Percentiles rank a stretch among this genome's conserved stretches.
phyloP scores from a whole-genome alignment of 371 early-diverging fungal species.

The Mortierella sp. region DNA sequence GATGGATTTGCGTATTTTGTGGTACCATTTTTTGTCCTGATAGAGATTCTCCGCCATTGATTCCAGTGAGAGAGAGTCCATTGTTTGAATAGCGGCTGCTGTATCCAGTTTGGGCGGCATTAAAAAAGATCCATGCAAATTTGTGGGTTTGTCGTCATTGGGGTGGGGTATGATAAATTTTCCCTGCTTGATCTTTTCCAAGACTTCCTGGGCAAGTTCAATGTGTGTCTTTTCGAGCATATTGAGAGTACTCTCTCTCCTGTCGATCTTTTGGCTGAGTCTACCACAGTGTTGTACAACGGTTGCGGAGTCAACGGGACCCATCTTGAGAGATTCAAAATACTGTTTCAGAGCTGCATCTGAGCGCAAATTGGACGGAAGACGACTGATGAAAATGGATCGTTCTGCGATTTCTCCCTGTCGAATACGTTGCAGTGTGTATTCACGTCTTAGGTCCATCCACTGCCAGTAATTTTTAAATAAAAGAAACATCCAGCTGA shows the following conservation, averaged over 20 bases:
- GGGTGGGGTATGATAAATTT: not conserved
- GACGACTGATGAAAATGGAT: slow-evolving; percentile 58
- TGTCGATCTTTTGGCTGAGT: slow-evolving; percentile 50
- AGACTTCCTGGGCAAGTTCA: slow-evolving; percentile 44
- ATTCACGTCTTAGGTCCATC: slow-evolving; percentile 61
- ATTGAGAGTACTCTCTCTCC: slow-evolving; percentile 57
- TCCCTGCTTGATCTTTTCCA: not conserved
- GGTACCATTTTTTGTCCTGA: slow-evolving; percentile 28
- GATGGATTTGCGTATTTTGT: slow-evolving; percentile 44
- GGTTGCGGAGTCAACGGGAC: slow-evolving; percentile 31
- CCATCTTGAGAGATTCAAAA: slow-evolving; percentile 62
- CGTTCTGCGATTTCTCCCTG: slow-evolving; percentile 58
- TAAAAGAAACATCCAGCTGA: slow-evolving; percentile 69
- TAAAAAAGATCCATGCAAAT: not conserved
- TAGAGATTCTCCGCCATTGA: slow-evolving; percentile 23
- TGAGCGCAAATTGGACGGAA: slow-evolving; percentile 61
- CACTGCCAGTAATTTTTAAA: slow-evolving; percentile 72
- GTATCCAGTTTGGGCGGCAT: not conserved
- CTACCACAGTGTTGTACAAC: slow-evolving; percentile 58
- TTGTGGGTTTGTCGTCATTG: not conserved
- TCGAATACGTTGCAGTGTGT: slow-evolving; percentile 53
- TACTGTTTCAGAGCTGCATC: slow-evolving; percentile 57
- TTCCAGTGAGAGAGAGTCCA: slow-evolving; percentile 9
- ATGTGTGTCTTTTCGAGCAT: slow-evolving; percentile 61
- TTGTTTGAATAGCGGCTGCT: not conserved